phyloP scores from a whole-genome alignment of 2,329 filamentous ascomycete genomes.

The Drechslerella dactyloides region DNA sequence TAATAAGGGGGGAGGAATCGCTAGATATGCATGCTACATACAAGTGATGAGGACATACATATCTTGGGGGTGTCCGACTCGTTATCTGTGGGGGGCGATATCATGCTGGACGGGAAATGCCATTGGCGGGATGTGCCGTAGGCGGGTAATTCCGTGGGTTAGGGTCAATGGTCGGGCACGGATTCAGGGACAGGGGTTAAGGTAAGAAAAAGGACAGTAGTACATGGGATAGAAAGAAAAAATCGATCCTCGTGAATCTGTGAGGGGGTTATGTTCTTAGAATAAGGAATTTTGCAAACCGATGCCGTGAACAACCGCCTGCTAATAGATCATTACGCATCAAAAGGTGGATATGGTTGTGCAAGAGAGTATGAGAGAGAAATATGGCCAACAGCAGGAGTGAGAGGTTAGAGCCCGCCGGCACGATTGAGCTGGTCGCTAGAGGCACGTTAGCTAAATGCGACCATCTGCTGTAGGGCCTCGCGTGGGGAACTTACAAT shows the following conservation, averaged over 20 bases:
- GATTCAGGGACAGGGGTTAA: neutral
- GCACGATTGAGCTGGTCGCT: slow-evolving; percentile 43
- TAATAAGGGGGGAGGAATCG: neutral
- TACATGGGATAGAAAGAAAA: neutral
- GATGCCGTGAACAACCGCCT: slow-evolving; percentile 31
- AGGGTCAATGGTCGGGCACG: too few species aligned
- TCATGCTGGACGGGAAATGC: neutral
- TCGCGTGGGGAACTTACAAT: slow-evolving; percentile 70
- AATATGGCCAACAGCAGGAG: neutral
- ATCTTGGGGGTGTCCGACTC: slow-evolving; percentile 14
- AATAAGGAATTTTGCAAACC: slow-evolving; percentile 11
- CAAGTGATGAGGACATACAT: slow-evolving; percentile 38
- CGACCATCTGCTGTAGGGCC: neutral
- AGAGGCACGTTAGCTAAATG: slow-evolving; percentile 12
- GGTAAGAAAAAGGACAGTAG: too few species aligned
- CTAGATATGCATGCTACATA: slow-evolving; percentile 44
- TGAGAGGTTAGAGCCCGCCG: slow-evolving; percentile 26
- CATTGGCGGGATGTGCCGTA: too few species aligned
- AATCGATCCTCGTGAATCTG: slow-evolving; percentile 14
- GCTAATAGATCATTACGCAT: slow-evolving; percentile 30
- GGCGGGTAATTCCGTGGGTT: too few species aligned
- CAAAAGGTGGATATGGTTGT: slow-evolving; percentile 12
- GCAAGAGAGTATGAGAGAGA: neutral
- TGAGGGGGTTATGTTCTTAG: neutral
- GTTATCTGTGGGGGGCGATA: neutral